Conservation (phyloP, 1,139 yeast species). For the Blastobotrys malaysiensis region DNA sequence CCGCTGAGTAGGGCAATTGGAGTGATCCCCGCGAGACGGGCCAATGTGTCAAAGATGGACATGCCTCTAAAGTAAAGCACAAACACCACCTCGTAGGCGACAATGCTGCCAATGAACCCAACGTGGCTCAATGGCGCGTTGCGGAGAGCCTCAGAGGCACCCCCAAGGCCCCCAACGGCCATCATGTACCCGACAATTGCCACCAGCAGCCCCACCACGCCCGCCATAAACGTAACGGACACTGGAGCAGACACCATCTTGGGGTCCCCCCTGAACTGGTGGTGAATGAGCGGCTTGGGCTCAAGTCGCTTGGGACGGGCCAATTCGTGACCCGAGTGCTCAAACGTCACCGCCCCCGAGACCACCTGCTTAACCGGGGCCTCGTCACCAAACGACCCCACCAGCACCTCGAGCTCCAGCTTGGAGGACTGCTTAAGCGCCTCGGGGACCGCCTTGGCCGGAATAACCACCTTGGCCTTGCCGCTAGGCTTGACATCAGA, state of each 20-base stretch:
- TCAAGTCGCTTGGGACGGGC: conserved; percentile 30
- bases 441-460: conserved; percentile 28
- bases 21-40: conserved; percentile 45
- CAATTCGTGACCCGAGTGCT: conserved; percentile 10
- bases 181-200: conserved; percentile 23
- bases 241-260: conserved; percentile 49
- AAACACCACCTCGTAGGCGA: conserved; percentile 60
- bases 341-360: conserved; percentile 15
- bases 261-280: conserved; percentile 56
- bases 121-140: conserved; percentile 36
- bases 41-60: conserved; percentile 66
- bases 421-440: conserved; percentile 20
- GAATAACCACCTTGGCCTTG: conserved; percentile 27
- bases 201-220: conserved; percentile 37
- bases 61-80: conserved; percentile 63
- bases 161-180: conserved; percentile 18
- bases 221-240: conserved; percentile 51
- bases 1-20: conserved; percentile 62
- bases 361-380: conserved; percentile 17
- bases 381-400: conserved; percentile 23
- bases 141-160: conserved; percentile 22
- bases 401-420: conserved; percentile 21
- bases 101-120: conserved; percentile 49
- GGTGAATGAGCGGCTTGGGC: conserved; percentile 61
- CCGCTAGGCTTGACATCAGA: conserved; percentile 23